Evolutionary conservation across 192 early-diverging fungal species (phyloP).

Genomic region (Rhizoclosmatium sp.): DNA sequence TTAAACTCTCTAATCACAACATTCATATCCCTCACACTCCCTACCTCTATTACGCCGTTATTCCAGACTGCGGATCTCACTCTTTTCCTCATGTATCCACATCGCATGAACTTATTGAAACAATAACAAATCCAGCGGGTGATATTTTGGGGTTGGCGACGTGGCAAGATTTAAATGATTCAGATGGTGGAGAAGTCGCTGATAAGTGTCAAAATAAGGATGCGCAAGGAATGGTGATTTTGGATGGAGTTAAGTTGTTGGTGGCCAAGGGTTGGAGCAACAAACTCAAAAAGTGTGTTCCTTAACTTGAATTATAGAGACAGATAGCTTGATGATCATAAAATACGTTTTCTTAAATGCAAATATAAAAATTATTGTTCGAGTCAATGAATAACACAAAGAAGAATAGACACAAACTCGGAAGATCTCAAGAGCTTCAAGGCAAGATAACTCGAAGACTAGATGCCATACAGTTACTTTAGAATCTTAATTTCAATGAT

Average conservation of each 20-base stretch:
- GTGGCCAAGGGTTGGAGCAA: slow-evolving; percentile 2
- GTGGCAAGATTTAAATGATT: neutral
- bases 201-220: neutral
- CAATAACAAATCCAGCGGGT: neutral
- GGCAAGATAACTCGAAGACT: no score
- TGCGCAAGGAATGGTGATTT: neutral
- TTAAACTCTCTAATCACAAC: neutral
- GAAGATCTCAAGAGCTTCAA: no score
- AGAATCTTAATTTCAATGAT: no score
- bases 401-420: no score
- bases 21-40: neutral
- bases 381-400: no score
- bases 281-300: slow-evolving; percentile 5
- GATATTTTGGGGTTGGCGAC: neutral
- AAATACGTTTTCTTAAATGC: no score
- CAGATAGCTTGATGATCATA: no score
- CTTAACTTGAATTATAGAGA: neutral
- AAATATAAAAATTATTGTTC: no score
- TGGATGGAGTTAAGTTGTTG: neutral
- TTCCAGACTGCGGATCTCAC: neutral
- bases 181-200: neutral
- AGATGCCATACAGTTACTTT: no score
- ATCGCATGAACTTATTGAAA: neutral
- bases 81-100: neutral
- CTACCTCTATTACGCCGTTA: neutral